Evolutionary conservation across 2,329 filamentous ascomycete species (phyloP).

Genomic region (Anthostomella pinea): DNA sequence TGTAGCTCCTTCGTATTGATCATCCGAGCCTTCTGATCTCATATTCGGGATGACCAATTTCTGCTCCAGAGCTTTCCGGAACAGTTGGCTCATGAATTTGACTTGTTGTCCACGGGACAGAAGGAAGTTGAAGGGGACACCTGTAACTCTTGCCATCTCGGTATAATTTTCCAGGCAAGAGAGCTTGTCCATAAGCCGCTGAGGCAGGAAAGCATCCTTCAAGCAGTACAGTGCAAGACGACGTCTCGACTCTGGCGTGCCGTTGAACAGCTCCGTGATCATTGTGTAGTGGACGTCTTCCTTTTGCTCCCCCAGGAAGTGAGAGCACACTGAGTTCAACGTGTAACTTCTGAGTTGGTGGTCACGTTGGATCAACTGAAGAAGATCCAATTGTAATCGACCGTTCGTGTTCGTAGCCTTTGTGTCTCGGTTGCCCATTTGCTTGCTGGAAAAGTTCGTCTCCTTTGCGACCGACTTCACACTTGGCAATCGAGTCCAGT

Average conservation of each 20-base stretch:
- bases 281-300: conserved; percentile 99
- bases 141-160: conserved; percentile 98
- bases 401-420: conserved; percentile 95
- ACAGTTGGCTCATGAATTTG: conserved; percentile 96
- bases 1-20: conserved; percentile 96
- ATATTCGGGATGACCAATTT: conserved; percentile 92
- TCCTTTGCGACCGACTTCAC: conserved; percentile 70
- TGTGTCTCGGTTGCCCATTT: conserved; percentile 94
- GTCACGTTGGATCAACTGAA: conserved; percentile 94
- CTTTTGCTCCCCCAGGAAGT: conserved; percentile 96
- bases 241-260: conserved; percentile 86
- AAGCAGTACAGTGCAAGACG: conserved; percentile 93
- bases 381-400: conserved; percentile 83
- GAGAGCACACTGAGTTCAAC: conserved; percentile 89
- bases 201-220: conserved; percentile 94
- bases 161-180: conserved; percentile 99
- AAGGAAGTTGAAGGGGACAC: conserved; percentile 94
- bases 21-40: conserved; percentile 66
- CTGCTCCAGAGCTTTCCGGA: conserved; percentile 90
- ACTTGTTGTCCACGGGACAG: conserved; percentile 92
- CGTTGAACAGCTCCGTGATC: conserved; percentile 98
- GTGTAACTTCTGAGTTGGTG: conserved; percentile 96
- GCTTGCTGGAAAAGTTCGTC: conserved; percentile 92
- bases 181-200: conserved; percentile 92
- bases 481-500: conserved; percentile 77